Conservation (phyloP, 768 basidiomycete genomes). For the Panaeolus cyanescens region DNA sequence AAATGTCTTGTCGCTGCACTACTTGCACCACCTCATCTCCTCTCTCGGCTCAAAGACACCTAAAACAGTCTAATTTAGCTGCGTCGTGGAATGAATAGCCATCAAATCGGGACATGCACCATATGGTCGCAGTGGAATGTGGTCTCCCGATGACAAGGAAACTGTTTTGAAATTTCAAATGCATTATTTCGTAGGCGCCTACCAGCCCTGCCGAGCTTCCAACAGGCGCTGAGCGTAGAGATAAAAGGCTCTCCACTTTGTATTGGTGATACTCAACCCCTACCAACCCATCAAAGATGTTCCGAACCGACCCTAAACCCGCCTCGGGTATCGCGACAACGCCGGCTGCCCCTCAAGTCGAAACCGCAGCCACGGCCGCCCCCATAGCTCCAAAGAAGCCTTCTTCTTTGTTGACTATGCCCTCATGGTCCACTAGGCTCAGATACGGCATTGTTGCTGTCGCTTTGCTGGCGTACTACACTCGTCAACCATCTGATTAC, state of each 20-base stretch:
- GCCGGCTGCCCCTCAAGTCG: neutral
- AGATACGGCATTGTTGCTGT: neutral
- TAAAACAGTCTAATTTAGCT: no score
- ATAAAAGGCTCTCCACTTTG: neutral
- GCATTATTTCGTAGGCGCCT: no score
- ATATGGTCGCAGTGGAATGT: no score
- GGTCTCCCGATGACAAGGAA: no score
- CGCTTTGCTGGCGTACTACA: neutral
- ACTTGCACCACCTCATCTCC: no score
- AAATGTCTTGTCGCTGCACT: no score
- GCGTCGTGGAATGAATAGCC: no score
- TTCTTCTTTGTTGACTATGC: neutral
- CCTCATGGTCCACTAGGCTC: neutral
- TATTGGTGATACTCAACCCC: neutral
- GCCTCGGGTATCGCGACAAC: neutral
- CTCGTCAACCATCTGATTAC: constrained; percentile 7
- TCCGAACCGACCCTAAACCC: constrained; percentile 1
- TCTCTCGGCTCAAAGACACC: no score
- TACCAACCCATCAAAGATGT: neutral
- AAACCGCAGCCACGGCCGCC: neutral
- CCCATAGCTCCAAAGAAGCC: neutral
- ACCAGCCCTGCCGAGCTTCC: no score
- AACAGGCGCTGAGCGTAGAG: no score
- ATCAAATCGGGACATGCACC: no score
- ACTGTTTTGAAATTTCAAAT: no score